phyloP scores from a whole-genome alignment of 2,329 filamentous ascomycete genomes.

The Fusarium tanahbumbuense region DNA sequence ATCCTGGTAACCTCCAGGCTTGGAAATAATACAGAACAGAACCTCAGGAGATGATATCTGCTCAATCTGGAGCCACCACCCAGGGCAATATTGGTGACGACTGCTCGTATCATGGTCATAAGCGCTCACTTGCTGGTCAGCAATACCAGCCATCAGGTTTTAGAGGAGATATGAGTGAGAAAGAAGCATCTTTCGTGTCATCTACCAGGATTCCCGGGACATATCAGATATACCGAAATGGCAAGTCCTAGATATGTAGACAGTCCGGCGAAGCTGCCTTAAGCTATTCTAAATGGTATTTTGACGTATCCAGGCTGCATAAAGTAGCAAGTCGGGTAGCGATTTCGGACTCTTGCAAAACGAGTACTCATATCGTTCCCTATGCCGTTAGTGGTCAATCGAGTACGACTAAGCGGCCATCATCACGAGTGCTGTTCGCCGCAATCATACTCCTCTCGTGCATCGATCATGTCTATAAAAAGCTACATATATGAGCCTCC shows the following conservation, averaged over 20 bases:
- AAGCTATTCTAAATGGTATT: background rate
- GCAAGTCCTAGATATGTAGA: background rate
- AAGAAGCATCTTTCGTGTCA: background rate
- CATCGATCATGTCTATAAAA: background rate
- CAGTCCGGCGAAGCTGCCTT: background rate
- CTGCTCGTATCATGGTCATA: background rate
- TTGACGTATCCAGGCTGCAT: background rate
- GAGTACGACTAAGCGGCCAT: background rate
- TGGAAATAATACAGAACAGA: background rate
- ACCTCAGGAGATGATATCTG: background rate
- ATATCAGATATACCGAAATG: background rate
- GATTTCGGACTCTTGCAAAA: too few species aligned
- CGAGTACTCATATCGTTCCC: background rate
- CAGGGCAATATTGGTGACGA: background rate
- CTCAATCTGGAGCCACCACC: background rate
- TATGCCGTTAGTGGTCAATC: background rate
- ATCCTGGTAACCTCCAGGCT: constrained; percentile 2
- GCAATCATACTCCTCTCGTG: background rate
- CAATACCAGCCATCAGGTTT: background rate
- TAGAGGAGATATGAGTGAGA: background rate
- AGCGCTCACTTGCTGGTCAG: constrained; percentile 1
- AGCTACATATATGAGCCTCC: background rate
- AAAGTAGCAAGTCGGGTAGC: background rate
- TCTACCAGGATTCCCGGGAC: background rate
- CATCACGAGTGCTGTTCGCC: background rate